Percentiles rank a stretch among this genome's conserved stretches.
phyloP scores from a whole-genome alignment of 2,329 filamentous ascomycete genomes.

The Lojkania enalia region DNA sequence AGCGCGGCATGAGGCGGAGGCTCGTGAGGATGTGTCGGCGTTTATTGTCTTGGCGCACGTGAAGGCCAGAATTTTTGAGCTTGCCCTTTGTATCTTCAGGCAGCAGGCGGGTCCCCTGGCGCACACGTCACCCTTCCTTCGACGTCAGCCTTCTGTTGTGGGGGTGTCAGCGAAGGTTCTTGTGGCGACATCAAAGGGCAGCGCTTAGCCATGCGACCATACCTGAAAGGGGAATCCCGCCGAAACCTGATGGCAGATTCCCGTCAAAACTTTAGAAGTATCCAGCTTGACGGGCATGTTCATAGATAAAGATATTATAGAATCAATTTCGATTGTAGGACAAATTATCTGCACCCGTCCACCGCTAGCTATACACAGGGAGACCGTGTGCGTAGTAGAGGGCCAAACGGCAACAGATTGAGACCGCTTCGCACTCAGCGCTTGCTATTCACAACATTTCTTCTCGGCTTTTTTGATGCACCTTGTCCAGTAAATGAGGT shows the following conservation, averaged over 20 bases:
- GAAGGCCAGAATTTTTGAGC: too few relatives aligned
- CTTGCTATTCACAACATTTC: slow-evolving; percentile 11
- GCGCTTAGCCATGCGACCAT: too few relatives aligned
- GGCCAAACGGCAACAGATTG: slow-evolving; percentile 12
- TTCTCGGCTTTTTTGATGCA: slow-evolving; percentile 10
- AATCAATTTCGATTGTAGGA: slow-evolving; percentile 1
- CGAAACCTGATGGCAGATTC: too few relatives aligned
- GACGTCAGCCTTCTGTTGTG: neutral
- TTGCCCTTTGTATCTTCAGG: too few relatives aligned
- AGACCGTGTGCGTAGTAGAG: slow-evolving; percentile 10
- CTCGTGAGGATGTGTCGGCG: neutral
- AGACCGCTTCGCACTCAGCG: slow-evolving; percentile 11
- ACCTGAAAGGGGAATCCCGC: too few relatives aligned
- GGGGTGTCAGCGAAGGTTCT: neutral
- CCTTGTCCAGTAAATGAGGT: slow-evolving; percentile 11
- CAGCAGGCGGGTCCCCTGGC: too few relatives aligned
- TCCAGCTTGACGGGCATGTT: slow-evolving; percentile 2
- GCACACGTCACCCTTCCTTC: neutral
- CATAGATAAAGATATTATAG: neutral
- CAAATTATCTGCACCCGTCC: slow-evolving; percentile 3
- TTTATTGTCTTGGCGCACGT: neutral
- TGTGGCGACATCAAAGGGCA: neutral
- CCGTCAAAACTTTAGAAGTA: neutral
- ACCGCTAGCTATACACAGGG: slow-evolving; percentile 11
- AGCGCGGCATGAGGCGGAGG: neutral